Base-by-base conservation (phyloP, 2,329 filamentous ascomycete genomes). In the Fusarium sp. region DNA sequence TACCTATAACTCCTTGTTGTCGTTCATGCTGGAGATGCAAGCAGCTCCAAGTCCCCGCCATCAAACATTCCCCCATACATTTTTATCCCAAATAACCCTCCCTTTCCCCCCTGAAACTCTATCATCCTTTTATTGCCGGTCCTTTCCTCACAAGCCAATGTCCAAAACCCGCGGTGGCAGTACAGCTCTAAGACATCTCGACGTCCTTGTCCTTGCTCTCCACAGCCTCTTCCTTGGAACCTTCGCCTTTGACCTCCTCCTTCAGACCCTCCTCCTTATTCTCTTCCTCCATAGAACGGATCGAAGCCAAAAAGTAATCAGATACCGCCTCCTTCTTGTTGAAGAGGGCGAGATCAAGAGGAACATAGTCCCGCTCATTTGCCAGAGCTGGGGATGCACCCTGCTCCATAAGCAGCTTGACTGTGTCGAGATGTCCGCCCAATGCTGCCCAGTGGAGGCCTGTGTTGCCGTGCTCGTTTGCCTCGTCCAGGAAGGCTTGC, bases 391-490 rank as follows among this genome's bases (percentile, higher is more conserved):
- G 91, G 67, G 94, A 92, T 1, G 95, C 95, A 3, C 94, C 95
- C 4, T 90, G 86, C 51, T 91, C 90, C 2, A 98, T 87, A 14
- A 99, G 87, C 1, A 91, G 84, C 84, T 95, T 93, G 8, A 98
- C 94, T 5, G 91, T 90, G 7, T 92, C 89, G 4, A 98, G 85
- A 78, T 98, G 95, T 2, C 95, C 95, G 63, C 97, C 96, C 64
- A 98, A 85, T 0, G 94, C 93, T 0, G 96, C 96, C 95, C 95
- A 98, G 84, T 99, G 96, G 66, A 99, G 86, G 0, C 94, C 90
- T 1, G 96, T 98, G 84, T 98, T 98, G 51, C 95, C 95, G 53
- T 93, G 92, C 70, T 91, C 86, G 79, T 99, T 99, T 70, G 89
- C 87, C 3, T 88, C 85, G 76, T 94, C 92, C 27, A 95, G 82